Evolutionary conservation across 176 grass and related monocot genomes (phyloP).

Genomic region (Phyllostachys edulis): DNA sequence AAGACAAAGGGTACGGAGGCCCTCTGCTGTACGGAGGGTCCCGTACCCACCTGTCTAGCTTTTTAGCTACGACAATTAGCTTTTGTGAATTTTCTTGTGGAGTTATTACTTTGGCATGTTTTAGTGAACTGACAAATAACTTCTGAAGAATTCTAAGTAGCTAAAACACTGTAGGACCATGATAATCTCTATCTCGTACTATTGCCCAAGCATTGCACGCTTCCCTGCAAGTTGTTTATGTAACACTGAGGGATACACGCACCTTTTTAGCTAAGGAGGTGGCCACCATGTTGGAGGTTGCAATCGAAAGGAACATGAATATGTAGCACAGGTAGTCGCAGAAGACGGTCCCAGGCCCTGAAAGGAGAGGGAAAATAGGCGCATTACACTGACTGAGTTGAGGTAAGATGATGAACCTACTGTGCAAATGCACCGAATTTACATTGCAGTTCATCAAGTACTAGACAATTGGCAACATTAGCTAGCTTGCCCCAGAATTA

Average conservation of each 20-base stretch:
- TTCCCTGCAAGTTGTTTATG: not conserved
- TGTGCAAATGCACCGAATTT: not conserved
- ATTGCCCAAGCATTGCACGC: not conserved
- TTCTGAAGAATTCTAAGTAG: not conserved
- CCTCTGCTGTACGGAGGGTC: no score
- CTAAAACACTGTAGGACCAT: not conserved
- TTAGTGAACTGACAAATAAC: not conserved
- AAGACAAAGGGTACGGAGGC: no score
- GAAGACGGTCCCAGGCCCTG: conserved; percentile 91
- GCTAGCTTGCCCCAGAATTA: no score
- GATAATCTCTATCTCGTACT: not conserved
- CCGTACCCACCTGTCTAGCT: no score
- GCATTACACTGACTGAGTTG: not conserved
- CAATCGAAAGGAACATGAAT: conserved; percentile 94
- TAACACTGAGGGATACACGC: not conserved
- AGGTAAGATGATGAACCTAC: not conserved
- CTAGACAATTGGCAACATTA: not conserved
- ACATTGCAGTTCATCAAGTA: not conserved
- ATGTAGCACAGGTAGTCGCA: conserved; percentile 89
- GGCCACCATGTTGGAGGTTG: conserved; percentile 97
- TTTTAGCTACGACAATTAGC: no score
- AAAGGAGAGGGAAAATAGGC: not conserved
- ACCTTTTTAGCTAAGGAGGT: conserved; percentile 91
- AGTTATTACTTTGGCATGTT: not conserved
- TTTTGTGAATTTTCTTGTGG: not conserved